Percentiles rank a stretch among this genome's conserved stretches.
These are phyloP conservation scores for Glebionis coronaria DNA, from an alignment of 129 eudicot species.

Conservation along the genomic window DNA sequence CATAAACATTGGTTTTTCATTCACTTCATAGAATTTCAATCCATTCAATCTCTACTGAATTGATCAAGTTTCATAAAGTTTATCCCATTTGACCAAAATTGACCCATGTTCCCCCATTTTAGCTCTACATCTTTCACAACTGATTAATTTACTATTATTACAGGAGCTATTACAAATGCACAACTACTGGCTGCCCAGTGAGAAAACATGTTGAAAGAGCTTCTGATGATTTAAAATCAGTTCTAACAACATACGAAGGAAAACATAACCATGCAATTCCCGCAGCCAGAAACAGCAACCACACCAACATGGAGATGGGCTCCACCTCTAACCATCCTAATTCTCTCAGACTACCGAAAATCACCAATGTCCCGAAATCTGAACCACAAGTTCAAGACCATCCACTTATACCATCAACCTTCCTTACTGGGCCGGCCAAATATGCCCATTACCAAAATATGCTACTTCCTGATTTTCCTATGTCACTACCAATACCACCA, in stretches of 20 bases:
- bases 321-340: constrained; percentile 25
- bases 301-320: constrained; percentile 31
- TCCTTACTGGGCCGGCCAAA: constrained; percentile 28
- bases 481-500: constrained; percentile 36
- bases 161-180: constrained; percentile 87
- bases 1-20: too few species aligned
- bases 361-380: constrained; percentile 28
- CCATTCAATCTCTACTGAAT: too few species aligned
- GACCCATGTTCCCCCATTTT: too few species aligned
- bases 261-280: constrained; percentile 76
- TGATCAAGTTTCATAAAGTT: too few species aligned
- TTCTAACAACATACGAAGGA: constrained; percentile 71
- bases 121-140: too few species aligned
- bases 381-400: constrained; percentile 50
- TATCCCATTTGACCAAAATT: not conserved
- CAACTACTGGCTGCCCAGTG: constrained; percentile 60
- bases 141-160: not conserved
- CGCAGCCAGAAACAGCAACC: constrained; percentile 45
- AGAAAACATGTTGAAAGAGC: constrained; percentile 81
- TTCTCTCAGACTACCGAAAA: constrained; percentile 29
- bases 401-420: constrained; percentile 33
- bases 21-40: too few species aligned
- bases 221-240: constrained; percentile 56
- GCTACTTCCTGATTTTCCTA: constrained; percentile 40
- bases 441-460: constrained; percentile 37